Evolutionary conservation across 805 yeast species (phyloP), one percentile per base, ranked within the genome.

Genomic region (Candida ascalaphidarum): DNA sequence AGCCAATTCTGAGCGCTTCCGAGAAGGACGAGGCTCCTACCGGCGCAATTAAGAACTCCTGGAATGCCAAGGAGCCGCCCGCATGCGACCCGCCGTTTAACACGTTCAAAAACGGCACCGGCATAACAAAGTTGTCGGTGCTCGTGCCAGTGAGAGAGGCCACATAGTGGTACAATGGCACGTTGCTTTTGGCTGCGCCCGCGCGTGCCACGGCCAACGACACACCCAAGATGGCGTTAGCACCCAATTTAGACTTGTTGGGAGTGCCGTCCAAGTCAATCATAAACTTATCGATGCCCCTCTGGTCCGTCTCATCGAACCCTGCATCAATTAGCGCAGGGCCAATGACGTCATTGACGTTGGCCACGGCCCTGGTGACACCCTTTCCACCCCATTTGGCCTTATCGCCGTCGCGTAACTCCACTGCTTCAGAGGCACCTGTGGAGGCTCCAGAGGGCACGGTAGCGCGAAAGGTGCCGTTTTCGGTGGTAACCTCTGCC

Each of bases 381-480:
- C 97, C 98, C 79, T 89, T 92, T 62, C 98, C 98, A 58, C 77
- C 72, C 98, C 98, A 89, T 68, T 84, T 83, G 59, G 92, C 68
- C 71, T 85, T 83, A 77, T 92, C 98, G 52, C 84, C 92, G 61
- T 89, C 98, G 76, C 98, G 86, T 66, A 89, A 77, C 74, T 89
- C 98, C 50, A 88, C 71, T 50, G 98, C 98, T 76, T 92, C 98
- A 68, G 85, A 95, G 65, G 82, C 65, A 80, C 98, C 98, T 42
- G 98, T 92, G 56, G 97, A 89, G 46, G 98, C 98, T 71, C 98
- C 98, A 44, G 96, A 86, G 64, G 98, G 98, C 40, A 92, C 98
- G 58, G 89, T 88, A 47, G 97, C 77, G 68, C 96, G 82, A 94
- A 85, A 88, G 44, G 75, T 52, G 57, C 98, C 98, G 57, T 82